Conservation (phyloP, 768 basidiomycete species). For the Trametes elegans region DNA sequence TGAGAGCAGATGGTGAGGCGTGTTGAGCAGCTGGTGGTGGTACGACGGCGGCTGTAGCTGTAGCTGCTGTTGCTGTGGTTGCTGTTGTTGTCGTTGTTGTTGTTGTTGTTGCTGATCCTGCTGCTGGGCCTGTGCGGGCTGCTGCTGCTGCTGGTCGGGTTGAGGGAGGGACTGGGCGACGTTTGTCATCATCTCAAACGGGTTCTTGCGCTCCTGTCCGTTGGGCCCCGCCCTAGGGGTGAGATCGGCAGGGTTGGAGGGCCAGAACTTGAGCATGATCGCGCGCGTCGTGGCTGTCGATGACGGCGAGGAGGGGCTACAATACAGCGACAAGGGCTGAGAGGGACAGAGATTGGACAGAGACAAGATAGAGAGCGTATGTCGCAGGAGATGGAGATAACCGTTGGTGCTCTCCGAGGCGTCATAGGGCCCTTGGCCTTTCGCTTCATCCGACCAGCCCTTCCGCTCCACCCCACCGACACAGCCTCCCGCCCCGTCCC, state of each 20-base stretch:
- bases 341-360: background rate
- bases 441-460: too few species aligned
- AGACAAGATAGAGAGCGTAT: background rate
- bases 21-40: slow-evolving; percentile 29
- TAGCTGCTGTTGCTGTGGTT: slow-evolving; percentile 11
- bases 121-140: background rate
- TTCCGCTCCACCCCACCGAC: slow-evolving; percentile 3
- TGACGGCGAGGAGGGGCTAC: background rate
- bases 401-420: background rate
- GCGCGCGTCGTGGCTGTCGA: background rate
- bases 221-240: slow-evolving; percentile 54
- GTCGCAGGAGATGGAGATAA: background rate
- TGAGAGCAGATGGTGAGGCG: slow-evolving; percentile 34
- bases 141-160: slow-evolving; percentile 7
- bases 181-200: slow-evolving; percentile 51
- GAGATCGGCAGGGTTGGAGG: slow-evolving; percentile 37
- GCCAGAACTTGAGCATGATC: slow-evolving; percentile 71
- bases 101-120: slow-evolving; percentile 5
- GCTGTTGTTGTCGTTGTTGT: background rate
- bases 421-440: too few species aligned
- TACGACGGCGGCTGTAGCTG: slow-evolving; percentile 15
- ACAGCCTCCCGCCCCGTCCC: too few species aligned
- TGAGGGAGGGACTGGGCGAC: slow-evolving; percentile 30
- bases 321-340: slow-evolving; percentile 1
- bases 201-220: slow-evolving; percentile 50